Conservation (phyloP, 441 rosid genomes). For the Brassica hybrid region DNA sequence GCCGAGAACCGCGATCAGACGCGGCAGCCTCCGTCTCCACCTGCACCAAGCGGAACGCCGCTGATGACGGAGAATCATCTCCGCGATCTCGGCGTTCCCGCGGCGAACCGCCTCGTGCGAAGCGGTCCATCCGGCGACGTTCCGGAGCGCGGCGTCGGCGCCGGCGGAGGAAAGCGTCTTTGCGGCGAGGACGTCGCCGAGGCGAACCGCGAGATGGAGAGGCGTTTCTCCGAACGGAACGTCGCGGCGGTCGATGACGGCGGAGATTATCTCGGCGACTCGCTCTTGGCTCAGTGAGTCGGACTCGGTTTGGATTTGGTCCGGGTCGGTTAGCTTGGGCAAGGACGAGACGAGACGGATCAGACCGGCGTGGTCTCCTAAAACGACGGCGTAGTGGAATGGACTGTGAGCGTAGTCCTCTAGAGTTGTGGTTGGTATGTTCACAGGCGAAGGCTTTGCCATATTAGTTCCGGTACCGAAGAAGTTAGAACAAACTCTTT, state of each 20-base stretch:
- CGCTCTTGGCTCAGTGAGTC: conserved; percentile 67
- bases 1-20: conserved; percentile 65
- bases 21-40: conserved; percentile 90
- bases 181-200: conserved; percentile 62
- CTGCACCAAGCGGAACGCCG: conserved; percentile 80
- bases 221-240: conserved; percentile 85
- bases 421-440: conserved; percentile 48
- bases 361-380: conserved; percentile 67
- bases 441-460: conserved; percentile 16
- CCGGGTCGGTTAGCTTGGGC: conserved; percentile 71
- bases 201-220: conserved; percentile 80
- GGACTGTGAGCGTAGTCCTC: conserved; percentile 82
- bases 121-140: conserved; percentile 80
- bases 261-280: conserved; percentile 68
- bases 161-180: conserved; percentile 65
- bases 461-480: conserved; percentile 4
- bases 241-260: conserved; percentile 80
- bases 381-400: conserved; percentile 72
- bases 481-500: too few relatives aligned
- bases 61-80: conserved; percentile 54
- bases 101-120: conserved; percentile 83
- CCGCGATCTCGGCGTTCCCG: conserved; percentile 64
- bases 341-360: conserved; percentile 64
- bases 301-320: conserved; percentile 61
- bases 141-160: conserved; percentile 75